These are phyloP conservation scores for Pharus latifolius DNA, from an alignment of 176 grass and related monocot genomes.

Conservation along the genomic window DNA sequence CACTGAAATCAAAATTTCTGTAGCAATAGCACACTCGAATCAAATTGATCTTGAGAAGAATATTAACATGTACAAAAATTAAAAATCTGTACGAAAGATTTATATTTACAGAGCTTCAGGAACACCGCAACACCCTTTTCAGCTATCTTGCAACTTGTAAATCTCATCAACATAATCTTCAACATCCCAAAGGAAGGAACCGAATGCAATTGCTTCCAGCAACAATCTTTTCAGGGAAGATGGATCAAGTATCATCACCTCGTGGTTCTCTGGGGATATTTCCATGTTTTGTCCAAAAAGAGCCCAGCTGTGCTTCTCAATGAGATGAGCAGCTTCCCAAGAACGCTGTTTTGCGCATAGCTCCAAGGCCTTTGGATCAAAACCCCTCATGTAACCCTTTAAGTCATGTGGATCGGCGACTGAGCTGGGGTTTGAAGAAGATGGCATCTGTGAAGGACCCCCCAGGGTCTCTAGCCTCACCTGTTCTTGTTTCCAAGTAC, in stretches of 20 bases:
- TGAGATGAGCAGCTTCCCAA: constrained; percentile 34
- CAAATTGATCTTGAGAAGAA: background rate
- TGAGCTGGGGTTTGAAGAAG: constrained; percentile 26
- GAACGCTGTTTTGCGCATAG: constrained; percentile 50
- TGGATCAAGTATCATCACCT: constrained; percentile 25
- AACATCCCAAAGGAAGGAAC: constrained; percentile 60
- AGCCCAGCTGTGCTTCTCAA: constrained; percentile 54
- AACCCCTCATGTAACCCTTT: constrained; percentile 52
- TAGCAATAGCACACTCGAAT: background rate
- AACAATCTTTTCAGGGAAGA: constrained; percentile 37
- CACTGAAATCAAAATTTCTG: background rate
- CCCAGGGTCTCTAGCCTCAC: constrained; percentile 20
- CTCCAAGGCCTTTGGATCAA: constrained; percentile 47
- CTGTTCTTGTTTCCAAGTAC: constrained; percentile 17
- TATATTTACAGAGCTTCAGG: background rate
- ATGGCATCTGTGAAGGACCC: constrained; percentile 4
- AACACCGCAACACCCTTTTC: background rate
- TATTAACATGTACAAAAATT: background rate
- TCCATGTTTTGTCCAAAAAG: constrained; percentile 17
- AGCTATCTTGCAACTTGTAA: constrained; percentile 35
- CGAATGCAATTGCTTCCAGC: constrained; percentile 67
- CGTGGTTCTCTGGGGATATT: constrained; percentile 14
- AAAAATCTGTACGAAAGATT: too few relatives aligned
- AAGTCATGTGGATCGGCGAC: constrained; percentile 19
- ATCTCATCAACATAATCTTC: constrained; percentile 43